Base-by-base conservation (phyloP, 495 filamentous ascomycete genomes). In the Hypomontagnella submonticulosa region DNA sequence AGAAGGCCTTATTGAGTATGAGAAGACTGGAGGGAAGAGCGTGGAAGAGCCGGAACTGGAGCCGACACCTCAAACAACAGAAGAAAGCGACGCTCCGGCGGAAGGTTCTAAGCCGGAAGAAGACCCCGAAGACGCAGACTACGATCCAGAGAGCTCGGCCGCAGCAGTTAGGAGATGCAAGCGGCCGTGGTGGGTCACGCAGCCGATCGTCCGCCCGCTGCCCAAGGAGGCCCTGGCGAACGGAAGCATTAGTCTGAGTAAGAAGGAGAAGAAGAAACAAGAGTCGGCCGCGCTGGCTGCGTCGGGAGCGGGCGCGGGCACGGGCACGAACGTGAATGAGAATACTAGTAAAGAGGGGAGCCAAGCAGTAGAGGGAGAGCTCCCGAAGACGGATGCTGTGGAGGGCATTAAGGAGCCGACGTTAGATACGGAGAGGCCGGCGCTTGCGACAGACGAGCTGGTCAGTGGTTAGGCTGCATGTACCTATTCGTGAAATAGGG, bases 131-230 rank as follows among this genome's bases (percentile, higher is more conserved):
- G 59, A 75, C 7, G 42, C 47, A 3, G 59, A 67, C 2, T 58
- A 69, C 7, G 75, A 78, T 38, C 68, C 64, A 0, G 81, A 84
- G 62, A 88, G 87, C 56, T 93, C 90, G 8, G 82, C 87, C 20
- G 84, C 83, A 27, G 85, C 88, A 1, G 88, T 93, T 27, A 84
- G 81, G 56, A 80, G 84, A 48, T 93, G 90, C 70, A 86, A 85
- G 70, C 76, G 91, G 51, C 95, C 95, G 2, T 97, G 87, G 84
- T 99, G 93, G 91, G 80, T 97, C 4, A 94, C 91, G 42, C 95
- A 99, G 77, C 92, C 95, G 2, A 91, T 97, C 66, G 82, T 97
- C 1, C 81, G 95, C 30, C 93, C 93, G 36, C 69, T 97, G 69
- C 95, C 95, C 0, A 91, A 91, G 69, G 94, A 98, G 77, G 95